Evolutionary conservation across 2,329 filamentous ascomycete genomes (phyloP).

Genomic region (Bipolaris gigantea): DNA sequence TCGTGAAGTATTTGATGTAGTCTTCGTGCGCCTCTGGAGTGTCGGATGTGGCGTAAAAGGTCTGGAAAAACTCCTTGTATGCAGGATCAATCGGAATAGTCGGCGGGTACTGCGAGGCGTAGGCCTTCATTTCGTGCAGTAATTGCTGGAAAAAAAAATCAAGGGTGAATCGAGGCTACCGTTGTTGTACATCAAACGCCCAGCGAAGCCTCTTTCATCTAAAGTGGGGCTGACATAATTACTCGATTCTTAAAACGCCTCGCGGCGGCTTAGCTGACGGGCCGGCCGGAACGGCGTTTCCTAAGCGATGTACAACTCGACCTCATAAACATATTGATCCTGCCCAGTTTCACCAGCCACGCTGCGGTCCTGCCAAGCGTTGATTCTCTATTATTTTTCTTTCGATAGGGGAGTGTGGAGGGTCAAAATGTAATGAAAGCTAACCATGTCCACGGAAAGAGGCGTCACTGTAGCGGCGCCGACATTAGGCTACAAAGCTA

Average conservation of each 20-base stretch:
- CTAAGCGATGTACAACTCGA: background rate
- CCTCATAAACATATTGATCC: background rate
- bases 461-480: conserved; percentile 2
- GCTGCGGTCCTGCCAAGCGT: background rate
- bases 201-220: conserved; percentile 3
- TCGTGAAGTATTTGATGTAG: conserved; percentile 54
- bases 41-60: conserved; percentile 53
- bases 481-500: background rate
- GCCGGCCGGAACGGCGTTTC: conserved; percentile 13
- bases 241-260: background rate
- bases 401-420: background rate
- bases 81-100: conserved; percentile 44
- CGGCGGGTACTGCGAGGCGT: conserved; percentile 43
- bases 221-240: conserved; percentile 9
- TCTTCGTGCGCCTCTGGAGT: conserved; percentile 52
- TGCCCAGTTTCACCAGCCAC: background rate
- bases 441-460: background rate
- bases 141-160: background rate
- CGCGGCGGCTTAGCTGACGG: background rate
- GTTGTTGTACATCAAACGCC: conserved; percentile 5
- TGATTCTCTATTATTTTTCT: background rate
- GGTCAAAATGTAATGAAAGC: background rate
- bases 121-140: conserved; percentile 29
- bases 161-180: conserved; percentile 1
- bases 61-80: conserved; percentile 50